Evolutionary conservation across 2,329 filamentous ascomycete species (phyloP).

Genomic region (Colletotrichum sp.): DNA sequence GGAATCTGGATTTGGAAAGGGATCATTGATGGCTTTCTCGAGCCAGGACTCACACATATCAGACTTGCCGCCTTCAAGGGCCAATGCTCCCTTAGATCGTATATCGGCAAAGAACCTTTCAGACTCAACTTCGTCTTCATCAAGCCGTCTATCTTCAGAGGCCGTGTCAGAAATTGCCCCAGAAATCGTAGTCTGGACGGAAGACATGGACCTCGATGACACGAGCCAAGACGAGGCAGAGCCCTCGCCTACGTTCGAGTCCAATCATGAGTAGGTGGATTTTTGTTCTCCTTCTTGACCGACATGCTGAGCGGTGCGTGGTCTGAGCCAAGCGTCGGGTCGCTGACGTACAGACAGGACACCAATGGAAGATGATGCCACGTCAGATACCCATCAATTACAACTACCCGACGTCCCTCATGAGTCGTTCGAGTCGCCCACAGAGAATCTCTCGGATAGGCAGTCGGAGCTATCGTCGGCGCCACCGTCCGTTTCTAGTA

Average conservation of each 20-base stretch:
- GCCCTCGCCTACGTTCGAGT: constrained; percentile 1
- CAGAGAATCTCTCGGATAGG: constrained; percentile 56
- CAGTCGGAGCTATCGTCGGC: constrained; percentile 60
- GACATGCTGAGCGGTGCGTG: background rate
- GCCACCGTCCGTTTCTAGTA: constrained; percentile 63
- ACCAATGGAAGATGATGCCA: background rate
- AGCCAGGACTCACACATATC: constrained; percentile 30
- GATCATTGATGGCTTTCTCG: constrained; percentile 22
- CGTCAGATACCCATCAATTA: background rate
- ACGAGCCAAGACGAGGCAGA: constrained; percentile 21
- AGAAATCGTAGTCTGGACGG: constrained; percentile 52
- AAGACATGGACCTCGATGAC: constrained; percentile 38
- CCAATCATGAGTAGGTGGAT: constrained; percentile 16
- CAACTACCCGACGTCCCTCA: constrained; percentile 22
- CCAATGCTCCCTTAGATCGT: constrained; percentile 29
- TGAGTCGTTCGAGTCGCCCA: constrained; percentile 58
- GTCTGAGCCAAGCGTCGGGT: background rate
- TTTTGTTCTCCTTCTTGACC: background rate
- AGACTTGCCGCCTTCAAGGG: constrained; percentile 18
- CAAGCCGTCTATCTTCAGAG: constrained; percentile 36
- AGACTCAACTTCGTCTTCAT: constrained; percentile 9
- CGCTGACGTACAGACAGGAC: background rate
- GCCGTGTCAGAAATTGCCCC: constrained; percentile 39
- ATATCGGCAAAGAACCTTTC: constrained; percentile 33
- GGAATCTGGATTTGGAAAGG: constrained; percentile 27